Base-by-base conservation (phyloP, 805 yeast species). In the Yarrowia keelungensis region DNA sequence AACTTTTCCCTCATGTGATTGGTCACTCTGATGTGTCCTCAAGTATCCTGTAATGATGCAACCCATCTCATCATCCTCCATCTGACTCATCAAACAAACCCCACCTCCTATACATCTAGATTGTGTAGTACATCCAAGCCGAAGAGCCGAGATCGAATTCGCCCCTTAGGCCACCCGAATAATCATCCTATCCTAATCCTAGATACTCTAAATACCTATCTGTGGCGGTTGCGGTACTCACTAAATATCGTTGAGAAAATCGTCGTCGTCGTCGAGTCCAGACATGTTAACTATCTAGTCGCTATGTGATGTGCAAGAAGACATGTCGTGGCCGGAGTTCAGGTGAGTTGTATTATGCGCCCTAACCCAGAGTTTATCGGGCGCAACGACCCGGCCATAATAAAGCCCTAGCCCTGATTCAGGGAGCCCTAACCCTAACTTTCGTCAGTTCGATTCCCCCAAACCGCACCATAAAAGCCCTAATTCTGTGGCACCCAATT, bases 221-320 rank as follows among this genome's bases (percentile, higher is more conserved):
- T 36, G 22, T 9, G 42, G 35, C 54, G 42, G 41, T 32, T 39
- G 50, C 42, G n/a, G 53, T 47, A 69, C 70, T 69, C 74, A 75
- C 77, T 93, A 93, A 80, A 93, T 91, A 78, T 93, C 97, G 80
- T 92, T 97, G 79, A 93, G 93, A 78, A 90, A 88, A 75, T 91
- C 94, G 78, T 92, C 97, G 80, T 93, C 98, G 81, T 92, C 97
- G 80, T 92, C 97, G 71, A 89, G 85, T 69, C 81, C 79, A 70
- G 89, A 85, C 90, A 87, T 87, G 68, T 69, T 79, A 10, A 56
- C 62, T 56, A 56, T 41, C 47, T 56, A 56, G 62, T 56, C 47
- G 42, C 59, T 53, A 53, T 53, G 43, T 56, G 32, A 56, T 22
- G 46, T 22, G 38, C 45, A 36, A 26, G 19, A 38, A 16, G 42